phyloP scores from a whole-genome alignment of 441 rosid genomes.

The Gossypium gossypioides region DNA sequence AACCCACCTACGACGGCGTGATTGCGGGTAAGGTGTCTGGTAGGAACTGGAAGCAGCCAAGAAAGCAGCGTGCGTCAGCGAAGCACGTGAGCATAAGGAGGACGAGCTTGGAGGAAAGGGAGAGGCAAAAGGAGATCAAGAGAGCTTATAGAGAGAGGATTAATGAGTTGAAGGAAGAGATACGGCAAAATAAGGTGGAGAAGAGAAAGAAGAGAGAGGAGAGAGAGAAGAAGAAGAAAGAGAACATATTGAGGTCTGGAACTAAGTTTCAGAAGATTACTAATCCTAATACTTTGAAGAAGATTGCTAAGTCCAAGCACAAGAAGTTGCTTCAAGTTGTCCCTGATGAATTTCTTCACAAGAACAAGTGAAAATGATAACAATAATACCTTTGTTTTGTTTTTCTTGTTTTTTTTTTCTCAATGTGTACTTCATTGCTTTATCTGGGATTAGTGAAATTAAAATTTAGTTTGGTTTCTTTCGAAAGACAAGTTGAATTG shows the following conservation, averaged over 20 bases:
- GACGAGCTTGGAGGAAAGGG: constrained; percentile 52
- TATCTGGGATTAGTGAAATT: background rate
- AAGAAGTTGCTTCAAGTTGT: constrained; percentile 69
- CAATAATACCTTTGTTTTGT: background rate
- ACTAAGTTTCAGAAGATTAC: constrained; percentile 75
- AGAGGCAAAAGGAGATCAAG: constrained; percentile 59
- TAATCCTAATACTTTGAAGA: constrained; percentile 77
- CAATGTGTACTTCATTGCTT: background rate
- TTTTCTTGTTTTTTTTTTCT: background rate
- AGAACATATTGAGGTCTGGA: constrained; percentile 69
- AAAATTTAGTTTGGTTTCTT: background rate
- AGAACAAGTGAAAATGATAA: constrained; percentile 6
- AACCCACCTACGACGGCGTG: constrained; percentile 78
- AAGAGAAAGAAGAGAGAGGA: constrained; percentile 80
- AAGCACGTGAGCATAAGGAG: constrained; percentile 47
- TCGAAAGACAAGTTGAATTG: background rate
- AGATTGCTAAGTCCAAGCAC: constrained; percentile 66
- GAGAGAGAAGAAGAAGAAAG: constrained; percentile 80
- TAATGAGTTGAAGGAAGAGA: constrained; percentile 75
- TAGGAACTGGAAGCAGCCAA: constrained; percentile 69
- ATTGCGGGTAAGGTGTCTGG: constrained; percentile 76
- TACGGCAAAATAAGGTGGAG: constrained; percentile 61
- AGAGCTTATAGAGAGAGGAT: constrained; percentile 65
- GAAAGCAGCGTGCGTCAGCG: constrained; percentile 66
- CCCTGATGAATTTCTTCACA: constrained; percentile 44